Evolutionary conservation across 495 filamentous ascomycete species (phyloP), one percentile per base, ranked within the genome.

Genomic region (Neurospora sublineolata): DNA sequence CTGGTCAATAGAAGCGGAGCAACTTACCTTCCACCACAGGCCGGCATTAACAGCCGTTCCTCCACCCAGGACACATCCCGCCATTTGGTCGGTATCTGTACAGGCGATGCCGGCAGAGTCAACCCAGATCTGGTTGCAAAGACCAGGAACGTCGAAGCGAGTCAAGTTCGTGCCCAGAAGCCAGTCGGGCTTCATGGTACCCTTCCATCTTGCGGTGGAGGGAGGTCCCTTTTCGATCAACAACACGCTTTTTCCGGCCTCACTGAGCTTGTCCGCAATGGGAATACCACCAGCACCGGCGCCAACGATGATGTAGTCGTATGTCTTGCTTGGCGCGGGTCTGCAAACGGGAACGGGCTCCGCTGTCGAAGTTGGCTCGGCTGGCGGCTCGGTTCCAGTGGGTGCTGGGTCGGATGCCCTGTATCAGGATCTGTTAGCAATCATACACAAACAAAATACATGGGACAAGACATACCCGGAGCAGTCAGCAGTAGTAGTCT

Each of bases 31-130:
- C 83, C 83, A 86, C 83, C 83, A 86, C 37, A 86, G 75, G 60
- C 84, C 87, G 39, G 90, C 88, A 75, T 94, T 93, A 73, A 93
- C 84, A 11, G 90, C 90, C 23, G 88, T 88, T 40, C 90, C 90
- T 74, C 91, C 91, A 27, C 91, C 91, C 38, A 94, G 85, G 67
- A 93, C 86, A 74, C 91, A 94, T 37, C 89, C 91, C 60, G 89
- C 90, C 87, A 90, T 91, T 72, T 89, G 88, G 70, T 86, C 88
- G 14, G 87, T 89, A 73, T 93, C 89, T 3, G 86, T 86, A 78
- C 90, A 92, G 60, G 87, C 84, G 78, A 89, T 87, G 71, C 84
- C 90, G 37, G 80, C 80, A 30, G 85, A 88, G 75, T 87, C 85
- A 60, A 83, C 83, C 86, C 86, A 92, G 69, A 90, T 90, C 76